A percentile compares a stretch with the other conserved stretches of the same genome.
Evolutionary conservation across 2,329 filamentous ascomycete species (phyloP).

Genomic region (Cordyceps javanica): DNA sequence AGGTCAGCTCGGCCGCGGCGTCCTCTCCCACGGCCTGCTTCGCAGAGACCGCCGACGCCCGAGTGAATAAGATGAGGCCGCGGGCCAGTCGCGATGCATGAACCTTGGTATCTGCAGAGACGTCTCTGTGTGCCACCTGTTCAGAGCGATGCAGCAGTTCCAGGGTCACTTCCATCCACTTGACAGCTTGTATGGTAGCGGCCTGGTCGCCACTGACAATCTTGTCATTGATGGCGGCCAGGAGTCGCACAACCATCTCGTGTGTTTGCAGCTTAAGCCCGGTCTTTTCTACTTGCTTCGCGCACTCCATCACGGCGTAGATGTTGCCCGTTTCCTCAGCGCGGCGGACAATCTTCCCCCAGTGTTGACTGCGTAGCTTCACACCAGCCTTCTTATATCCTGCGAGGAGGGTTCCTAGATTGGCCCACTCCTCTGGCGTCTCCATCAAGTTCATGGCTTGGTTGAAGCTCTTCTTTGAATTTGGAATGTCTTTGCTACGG

Average conservation of each 20-base stretch:
- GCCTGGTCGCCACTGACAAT: constrained; percentile 30
- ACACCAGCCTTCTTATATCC: constrained; percentile 40
- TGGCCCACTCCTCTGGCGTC: constrained; percentile 43
- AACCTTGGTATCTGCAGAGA: constrained; percentile 14
- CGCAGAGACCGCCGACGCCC: constrained; percentile 22
- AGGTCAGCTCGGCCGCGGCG: constrained; percentile 20
- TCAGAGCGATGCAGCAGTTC: constrained; percentile 41
- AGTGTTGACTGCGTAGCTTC: constrained; percentile 28
- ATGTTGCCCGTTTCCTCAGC: constrained; percentile 36
- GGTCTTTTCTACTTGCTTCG: constrained; percentile 40
- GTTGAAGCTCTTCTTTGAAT: constrained; percentile 32
- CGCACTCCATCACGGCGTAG: constrained; percentile 43
- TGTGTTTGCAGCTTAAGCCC: constrained; percentile 36
- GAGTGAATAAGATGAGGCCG: constrained; percentile 26
- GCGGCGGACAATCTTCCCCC: constrained; percentile 35
- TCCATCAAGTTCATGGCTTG: constrained; percentile 40
- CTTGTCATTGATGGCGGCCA: constrained; percentile 28
- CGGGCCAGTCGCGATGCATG: constrained; percentile 24
- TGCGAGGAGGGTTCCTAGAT: constrained; percentile 46
- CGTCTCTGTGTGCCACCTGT: constrained; percentile 24
- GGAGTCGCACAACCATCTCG: constrained; percentile 30
- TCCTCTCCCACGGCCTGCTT: constrained; percentile 20
- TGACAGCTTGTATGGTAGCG: constrained; percentile 35
- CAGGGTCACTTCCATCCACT: constrained; percentile 41
- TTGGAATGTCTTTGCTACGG: constrained; percentile 35